Base-by-base conservation (phyloP, 441 rosid species). In the Jatropha podagrica region DNA sequence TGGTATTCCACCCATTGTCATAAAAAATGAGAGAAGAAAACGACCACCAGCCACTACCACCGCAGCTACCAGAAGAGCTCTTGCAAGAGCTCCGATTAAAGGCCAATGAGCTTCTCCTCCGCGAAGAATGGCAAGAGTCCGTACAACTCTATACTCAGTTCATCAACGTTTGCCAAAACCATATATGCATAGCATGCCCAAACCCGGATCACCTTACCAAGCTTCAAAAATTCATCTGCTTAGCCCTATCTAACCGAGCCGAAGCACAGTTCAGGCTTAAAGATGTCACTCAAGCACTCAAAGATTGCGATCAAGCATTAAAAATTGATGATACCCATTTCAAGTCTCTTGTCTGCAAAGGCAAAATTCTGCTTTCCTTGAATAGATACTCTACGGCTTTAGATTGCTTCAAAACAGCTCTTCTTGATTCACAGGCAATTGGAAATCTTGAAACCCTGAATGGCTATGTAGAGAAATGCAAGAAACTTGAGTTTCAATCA, bases 101-200 rank as follows among this genome's bases (percentile, higher is more conserved):
- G 82, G 99, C 97, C 55, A 85, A 88, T 0, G 98, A 93, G 88
- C 93, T 88, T 69, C 86, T 92, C 75, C 90, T 92, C 52, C 80
- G 92, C 15, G 97, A 93, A 87, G 91, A 93, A 82, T 95, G 98
- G 98, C 74, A 76, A 17, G 92, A 88, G 13, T 90, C 97, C 52
- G 80, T 89, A 17, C 78, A 76, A 42, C 68, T 84, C 77, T 95
- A 90, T 84, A 80, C 95, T 37, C 84, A 82, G 69, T 81, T 89
- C 85, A 87, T 93, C 84, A 61, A 76, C 74, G 87, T 91, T 58
- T 90, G 92, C 80, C 82, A 80, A 32, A 73, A 51, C 61, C 88
- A 78, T 74, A 85, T 85, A 80, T 84, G 81, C 12, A 56, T 17
- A 17, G 48, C 9, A 64, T 11, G 11, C 26, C 76, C 80, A 42